Percentiles rank a stretch among this genome's conserved stretches.
Conservation (phyloP, 345 rosid species). For the Acer negundo region DNA sequence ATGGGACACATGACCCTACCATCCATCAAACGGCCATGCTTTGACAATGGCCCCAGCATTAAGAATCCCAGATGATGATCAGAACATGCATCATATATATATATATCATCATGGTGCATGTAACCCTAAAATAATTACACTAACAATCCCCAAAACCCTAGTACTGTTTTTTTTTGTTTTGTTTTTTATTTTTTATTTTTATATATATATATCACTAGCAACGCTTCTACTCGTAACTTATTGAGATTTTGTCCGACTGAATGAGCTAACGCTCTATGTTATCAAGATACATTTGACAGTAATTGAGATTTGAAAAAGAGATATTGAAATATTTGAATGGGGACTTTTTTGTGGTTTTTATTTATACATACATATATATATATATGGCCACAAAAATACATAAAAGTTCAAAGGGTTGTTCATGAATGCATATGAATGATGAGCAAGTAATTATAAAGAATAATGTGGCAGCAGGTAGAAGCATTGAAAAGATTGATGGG, state of each 20-base stretch:
- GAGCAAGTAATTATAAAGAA: not conserved
- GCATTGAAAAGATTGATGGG: slow-evolving; percentile 30
- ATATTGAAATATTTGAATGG: not conserved
- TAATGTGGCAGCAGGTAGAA: slow-evolving; percentile 3
- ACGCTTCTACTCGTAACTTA: too few species aligned
- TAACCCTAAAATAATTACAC: not conserved
- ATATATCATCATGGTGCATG: not conserved
- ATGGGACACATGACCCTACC: not conserved
- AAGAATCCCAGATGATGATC: not conserved
- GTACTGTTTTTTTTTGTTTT: not conserved
- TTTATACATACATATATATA: not conserved
- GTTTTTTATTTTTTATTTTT: too few species aligned
- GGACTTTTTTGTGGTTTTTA: too few species aligned
- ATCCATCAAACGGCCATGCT: slow-evolving; percentile 18
- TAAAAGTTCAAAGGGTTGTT: not conserved
- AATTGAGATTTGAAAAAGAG: not conserved
- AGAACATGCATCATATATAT: not conserved
- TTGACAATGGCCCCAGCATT: slow-evolving; percentile 4
- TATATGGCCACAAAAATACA: slow-evolving; percentile 12
- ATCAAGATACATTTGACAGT: too few species aligned
- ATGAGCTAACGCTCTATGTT: too few species aligned
- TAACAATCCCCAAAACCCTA: not conserved
- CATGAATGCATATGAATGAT: not conserved
- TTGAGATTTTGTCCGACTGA: too few species aligned
- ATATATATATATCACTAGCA: too few species aligned